Percentiles rank a stretch among this genome's conserved stretches.
Conservation (phyloP, 164 flowering plant species). For the Aristolochia contorta region DNA sequence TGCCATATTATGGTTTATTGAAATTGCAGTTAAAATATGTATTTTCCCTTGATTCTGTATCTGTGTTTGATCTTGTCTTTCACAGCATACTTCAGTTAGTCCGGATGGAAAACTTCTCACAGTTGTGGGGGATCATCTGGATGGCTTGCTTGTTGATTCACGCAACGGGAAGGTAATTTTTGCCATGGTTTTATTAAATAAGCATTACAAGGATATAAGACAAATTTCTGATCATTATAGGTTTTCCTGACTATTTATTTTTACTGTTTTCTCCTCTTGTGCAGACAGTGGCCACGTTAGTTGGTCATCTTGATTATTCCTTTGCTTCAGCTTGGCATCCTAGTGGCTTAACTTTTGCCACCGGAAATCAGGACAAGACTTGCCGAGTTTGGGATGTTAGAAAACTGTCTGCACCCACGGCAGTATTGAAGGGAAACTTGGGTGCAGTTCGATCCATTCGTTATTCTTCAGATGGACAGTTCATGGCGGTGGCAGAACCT, state of each 20-base stretch:
- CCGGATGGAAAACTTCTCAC: constrained; percentile 50
- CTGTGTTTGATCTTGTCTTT: neutral
- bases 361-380: constrained; percentile 67
- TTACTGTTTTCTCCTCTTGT: neutral
- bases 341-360: constrained; percentile 45
- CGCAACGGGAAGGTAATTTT: constrained; percentile 49
- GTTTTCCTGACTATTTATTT: too few species aligned
- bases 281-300: constrained; percentile 36
- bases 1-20: neutral
- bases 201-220: too few species aligned
- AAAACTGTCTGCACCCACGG: constrained; percentile 29
- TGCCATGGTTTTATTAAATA: too few species aligned
- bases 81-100: constrained; percentile 77
- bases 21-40: neutral
- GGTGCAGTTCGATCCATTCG: constrained; percentile 52
- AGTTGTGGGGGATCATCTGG: constrained; percentile 60
- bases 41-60: neutral
- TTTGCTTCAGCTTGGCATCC: constrained; percentile 76
- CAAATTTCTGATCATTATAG: too few species aligned
- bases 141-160: constrained; percentile 56
- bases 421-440: constrained; percentile 44
- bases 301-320: constrained; percentile 49
- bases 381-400: constrained; percentile 61
- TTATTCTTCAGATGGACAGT: constrained; percentile 50
- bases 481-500: constrained; percentile 54